Conservation (phyloP, 306 rosid species). For the Pueraria montana region DNA sequence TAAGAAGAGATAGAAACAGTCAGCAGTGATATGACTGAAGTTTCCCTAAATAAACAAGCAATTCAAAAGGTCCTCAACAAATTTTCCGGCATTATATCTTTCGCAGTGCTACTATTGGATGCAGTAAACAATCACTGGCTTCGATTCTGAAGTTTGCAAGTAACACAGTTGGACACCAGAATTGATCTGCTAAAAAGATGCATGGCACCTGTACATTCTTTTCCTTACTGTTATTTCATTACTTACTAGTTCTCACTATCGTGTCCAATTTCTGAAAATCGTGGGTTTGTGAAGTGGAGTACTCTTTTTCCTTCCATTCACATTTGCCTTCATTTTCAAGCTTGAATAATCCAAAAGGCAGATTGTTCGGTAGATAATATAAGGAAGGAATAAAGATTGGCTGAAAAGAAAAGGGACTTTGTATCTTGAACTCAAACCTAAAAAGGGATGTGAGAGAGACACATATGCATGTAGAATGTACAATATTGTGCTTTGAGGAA, state of each 20-base stretch:
- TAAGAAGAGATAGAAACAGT: too few relatives aligned
- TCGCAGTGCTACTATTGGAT: too few relatives aligned
- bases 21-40: too few relatives aligned
- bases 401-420: constrained; percentile 18
- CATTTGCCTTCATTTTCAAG: neutral
- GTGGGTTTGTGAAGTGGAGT: neutral
- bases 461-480: constrained; percentile 20
- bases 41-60: too few relatives aligned
- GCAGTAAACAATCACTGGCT: too few relatives aligned
- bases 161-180: too few relatives aligned
- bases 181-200: too few relatives aligned
- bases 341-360: neutral
- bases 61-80: too few relatives aligned
- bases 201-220: too few relatives aligned
- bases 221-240: too few relatives aligned
- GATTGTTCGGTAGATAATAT: neutral
- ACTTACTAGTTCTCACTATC: neutral
- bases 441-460: constrained; percentile 25
- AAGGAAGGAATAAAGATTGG: constrained; percentile 37
- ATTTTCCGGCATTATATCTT: too few relatives aligned
- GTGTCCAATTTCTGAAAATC: neutral
- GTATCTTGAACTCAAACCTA: neutral
- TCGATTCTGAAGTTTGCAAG: too few relatives aligned
- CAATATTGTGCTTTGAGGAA: constrained; percentile 33
- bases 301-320: neutral